phyloP scores from a whole-genome alignment of 2,329 filamentous ascomycete species.

The Ilyonectria mors-panacis region DNA sequence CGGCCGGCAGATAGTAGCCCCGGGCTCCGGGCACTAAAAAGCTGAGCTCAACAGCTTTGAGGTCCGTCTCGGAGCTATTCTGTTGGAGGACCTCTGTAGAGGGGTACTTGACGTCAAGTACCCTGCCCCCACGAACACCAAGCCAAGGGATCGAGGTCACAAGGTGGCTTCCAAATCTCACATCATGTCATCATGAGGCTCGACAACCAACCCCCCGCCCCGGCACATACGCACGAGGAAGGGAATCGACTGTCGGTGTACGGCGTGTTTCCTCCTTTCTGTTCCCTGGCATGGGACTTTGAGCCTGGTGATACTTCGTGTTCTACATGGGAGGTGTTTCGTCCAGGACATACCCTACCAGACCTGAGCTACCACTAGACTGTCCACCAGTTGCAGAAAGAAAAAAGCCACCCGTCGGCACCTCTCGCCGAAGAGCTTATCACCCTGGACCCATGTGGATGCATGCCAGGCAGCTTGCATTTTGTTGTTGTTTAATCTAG shows the following conservation, averaged over 20 bases:
- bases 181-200: constrained; percentile 48
- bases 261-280: constrained; percentile 11
- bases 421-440: constrained; percentile 17
- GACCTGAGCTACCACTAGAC: constrained; percentile 10
- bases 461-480: constrained; percentile 17
- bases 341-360: neutral
- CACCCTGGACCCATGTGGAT: constrained; percentile 21
- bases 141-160: constrained; percentile 38
- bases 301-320: neutral
- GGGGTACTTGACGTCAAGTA: constrained; percentile 36
- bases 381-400: constrained; percentile 23
- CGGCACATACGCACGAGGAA: constrained; percentile 27
- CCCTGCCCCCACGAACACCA: constrained; percentile 38
- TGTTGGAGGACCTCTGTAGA: constrained; percentile 15
- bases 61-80: neutral
- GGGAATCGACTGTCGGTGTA: constrained; percentile 37
- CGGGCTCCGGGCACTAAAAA: constrained; percentile 30
- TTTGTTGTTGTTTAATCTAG: constrained; percentile 18
- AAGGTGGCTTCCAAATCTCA: constrained; percentile 44
- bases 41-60: constrained; percentile 9
- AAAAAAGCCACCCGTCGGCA: constrained; percentile 31
- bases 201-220: constrained; percentile 34
- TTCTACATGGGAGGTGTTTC: neutral
- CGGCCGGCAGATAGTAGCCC: constrained; percentile 43
- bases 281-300: constrained; percentile 4